Evolutionary conservation across 2,329 filamentous ascomycete species (phyloP).

Genomic region (Talaromyces amestolkiae): DNA sequence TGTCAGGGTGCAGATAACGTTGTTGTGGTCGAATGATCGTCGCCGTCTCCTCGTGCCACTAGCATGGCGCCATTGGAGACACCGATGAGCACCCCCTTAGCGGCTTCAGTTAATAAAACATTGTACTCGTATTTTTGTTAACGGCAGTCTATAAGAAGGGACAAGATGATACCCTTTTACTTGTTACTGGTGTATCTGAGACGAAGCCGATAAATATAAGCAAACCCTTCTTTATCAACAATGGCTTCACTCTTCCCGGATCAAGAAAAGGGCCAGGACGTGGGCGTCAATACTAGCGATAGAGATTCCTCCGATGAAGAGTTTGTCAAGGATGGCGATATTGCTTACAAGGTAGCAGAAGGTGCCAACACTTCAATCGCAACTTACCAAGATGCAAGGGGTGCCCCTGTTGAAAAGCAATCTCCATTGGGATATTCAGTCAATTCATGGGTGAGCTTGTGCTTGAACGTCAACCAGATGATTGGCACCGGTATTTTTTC

Average conservation of each 20-base stretch:
- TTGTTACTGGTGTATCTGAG: neutral
- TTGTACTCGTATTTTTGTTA: neutral
- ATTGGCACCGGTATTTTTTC: constrained; percentile 64
- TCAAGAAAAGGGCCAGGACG: constrained; percentile 13
- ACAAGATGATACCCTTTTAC: neutral
- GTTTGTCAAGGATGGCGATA: constrained; percentile 17
- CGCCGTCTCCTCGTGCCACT: neutral
- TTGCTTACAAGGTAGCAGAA: constrained; percentile 15
- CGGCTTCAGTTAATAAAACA: neutral
- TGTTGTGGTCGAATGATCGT: constrained; percentile 12
- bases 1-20: neutral
- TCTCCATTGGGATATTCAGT: constrained; percentile 62
- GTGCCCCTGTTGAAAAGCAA: constrained; percentile 59
- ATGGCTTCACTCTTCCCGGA: constrained; percentile 14
- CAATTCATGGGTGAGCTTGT: constrained; percentile 55
- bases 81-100: constrained; percentile 18
- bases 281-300: neutral
- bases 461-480: constrained; percentile 63
- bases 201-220: neutral
- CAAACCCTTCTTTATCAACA: neutral
- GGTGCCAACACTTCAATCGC: constrained; percentile 14
- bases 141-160: constrained; percentile 2
- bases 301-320: constrained; percentile 13
- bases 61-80: constrained; percentile 17
- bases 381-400: constrained; percentile 55